Percentiles rank a stretch among this genome's conserved stretches.
phyloP scores from a whole-genome alignment of 106 monocot genomes.

The Dendrobium officinale region DNA sequence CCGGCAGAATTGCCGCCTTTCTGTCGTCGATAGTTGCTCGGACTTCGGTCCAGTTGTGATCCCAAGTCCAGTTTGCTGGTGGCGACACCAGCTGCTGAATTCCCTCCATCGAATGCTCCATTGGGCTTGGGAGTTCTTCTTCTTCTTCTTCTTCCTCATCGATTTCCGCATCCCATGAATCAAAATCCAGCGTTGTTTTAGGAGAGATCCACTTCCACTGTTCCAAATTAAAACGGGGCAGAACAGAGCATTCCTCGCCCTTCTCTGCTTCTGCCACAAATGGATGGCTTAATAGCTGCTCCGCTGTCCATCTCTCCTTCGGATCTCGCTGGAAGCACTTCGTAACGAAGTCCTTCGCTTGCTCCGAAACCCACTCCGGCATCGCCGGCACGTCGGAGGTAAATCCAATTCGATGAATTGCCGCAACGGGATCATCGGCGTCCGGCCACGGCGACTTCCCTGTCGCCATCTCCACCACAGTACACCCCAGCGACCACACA shows the following conservation, averaged over 20 bases:
- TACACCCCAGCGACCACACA: slow-evolving; percentile 72
- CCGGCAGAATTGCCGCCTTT: not conserved
- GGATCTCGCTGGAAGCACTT: slow-evolving; percentile 44
- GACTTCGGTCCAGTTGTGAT: not conserved
- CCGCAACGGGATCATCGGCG: not conserved
- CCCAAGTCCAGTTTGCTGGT: not conserved
- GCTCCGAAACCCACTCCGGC: slow-evolving; percentile 26
- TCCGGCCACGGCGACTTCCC: slow-evolving; percentile 40
- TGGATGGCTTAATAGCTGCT: slow-evolving; percentile 33
- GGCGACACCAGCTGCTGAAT: not conserved
- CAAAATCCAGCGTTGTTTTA: not conserved
- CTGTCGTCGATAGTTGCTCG: not conserved
- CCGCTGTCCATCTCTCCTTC: slow-evolving; percentile 34
- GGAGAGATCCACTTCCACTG: not conserved
- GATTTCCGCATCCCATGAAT: not conserved
- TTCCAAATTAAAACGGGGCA: not conserved
- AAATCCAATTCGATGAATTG: slow-evolving; percentile 21
- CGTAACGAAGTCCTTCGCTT: slow-evolving; percentile 47
- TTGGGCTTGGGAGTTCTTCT: not conserved
- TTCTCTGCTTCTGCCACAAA: slow-evolving; percentile 18
- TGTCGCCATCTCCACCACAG: slow-evolving; percentile 57
- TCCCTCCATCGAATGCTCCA: not conserved
- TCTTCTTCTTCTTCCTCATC: not conserved
- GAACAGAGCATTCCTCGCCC: too few relatives aligned
- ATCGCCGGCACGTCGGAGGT: slow-evolving; percentile 26